phyloP scores from a whole-genome alignment of 345 rosid species.

The Syzygium oleosum region DNA sequence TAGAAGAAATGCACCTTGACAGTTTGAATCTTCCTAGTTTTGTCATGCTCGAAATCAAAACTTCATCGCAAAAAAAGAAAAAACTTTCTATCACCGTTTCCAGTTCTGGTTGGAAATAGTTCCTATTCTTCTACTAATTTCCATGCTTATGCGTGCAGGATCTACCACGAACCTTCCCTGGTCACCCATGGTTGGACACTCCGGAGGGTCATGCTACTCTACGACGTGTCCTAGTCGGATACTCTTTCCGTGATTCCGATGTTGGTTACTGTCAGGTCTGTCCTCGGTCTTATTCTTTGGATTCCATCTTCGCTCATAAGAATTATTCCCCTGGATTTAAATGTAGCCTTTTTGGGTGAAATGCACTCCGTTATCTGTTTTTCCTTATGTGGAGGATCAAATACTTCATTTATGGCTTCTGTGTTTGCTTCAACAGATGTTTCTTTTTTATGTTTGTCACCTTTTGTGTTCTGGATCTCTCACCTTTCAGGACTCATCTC shows the following conservation, averaged over 20 bases:
- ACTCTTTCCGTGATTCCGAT: conserved; percentile 98
- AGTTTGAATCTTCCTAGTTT: background rate
- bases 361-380: background rate
- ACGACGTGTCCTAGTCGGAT: conserved; percentile 88
- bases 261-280: conserved; percentile 99
- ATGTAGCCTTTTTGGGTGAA: background rate
- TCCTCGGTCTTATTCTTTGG: background rate
- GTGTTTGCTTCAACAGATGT: background rate
- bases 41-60: background rate
- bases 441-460: background rate
- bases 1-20: background rate
- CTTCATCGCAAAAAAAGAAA: background rate
- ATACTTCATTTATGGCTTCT: background rate
- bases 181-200: conserved; percentile 99
- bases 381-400: background rate
- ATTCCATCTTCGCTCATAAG: background rate
- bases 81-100: background rate
- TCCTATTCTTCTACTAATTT: background rate
- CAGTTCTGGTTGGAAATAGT: background rate
- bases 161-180: conserved; percentile 96
- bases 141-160: conserved; percentile 39
- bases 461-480: background rate
- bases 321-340: background rate
- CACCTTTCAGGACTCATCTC: background rate
- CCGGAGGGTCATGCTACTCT: conserved; percentile 94